These are phyloP conservation scores for Barbatosphaeria neglecta DNA, from an alignment of 495 filamentous ascomycete species.

Conservation along the genomic window DNA sequence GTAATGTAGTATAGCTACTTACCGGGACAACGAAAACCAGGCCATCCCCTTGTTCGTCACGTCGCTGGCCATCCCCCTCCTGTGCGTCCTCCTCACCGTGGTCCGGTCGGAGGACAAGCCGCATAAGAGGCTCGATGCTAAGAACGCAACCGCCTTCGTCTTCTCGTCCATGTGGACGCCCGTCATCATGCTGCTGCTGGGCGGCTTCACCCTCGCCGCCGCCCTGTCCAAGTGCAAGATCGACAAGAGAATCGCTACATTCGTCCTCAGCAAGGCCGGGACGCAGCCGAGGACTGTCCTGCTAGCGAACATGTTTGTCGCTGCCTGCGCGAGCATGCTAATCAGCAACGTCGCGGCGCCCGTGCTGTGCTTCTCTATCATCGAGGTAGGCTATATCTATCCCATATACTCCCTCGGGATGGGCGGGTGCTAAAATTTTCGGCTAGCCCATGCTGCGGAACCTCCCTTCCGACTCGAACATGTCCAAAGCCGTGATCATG, in stretches of 20 bases:
- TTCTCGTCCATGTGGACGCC: conserved; percentile 98
- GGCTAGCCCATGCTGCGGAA: conserved; percentile 83
- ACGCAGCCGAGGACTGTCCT: conserved; percentile 80
- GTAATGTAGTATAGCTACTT: neutral
- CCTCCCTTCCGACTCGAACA: conserved; percentile 74
- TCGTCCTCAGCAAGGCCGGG: conserved; percentile 94
- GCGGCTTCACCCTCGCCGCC: conserved; percentile 91
- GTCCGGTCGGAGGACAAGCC: conserved; percentile 66
- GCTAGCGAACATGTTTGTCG: conserved; percentile 95
- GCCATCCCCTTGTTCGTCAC: conserved; percentile 97
- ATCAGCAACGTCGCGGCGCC: conserved; percentile 97
- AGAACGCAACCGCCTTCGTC: conserved; percentile 65
- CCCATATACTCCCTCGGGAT: no score
- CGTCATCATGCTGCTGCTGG: conserved; percentile 95
- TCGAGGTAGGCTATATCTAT: conserved; percentile 47
- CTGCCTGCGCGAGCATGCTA: conserved; percentile 96
- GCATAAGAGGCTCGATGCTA: conserved; percentile 55
- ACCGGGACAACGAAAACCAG: conserved; percentile 33
- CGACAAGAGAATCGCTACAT: conserved; percentile 90
- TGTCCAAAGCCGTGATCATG: conserved; percentile 90
- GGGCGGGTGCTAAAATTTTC: conserved; percentile 2
- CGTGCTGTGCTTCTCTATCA: conserved; percentile 96
- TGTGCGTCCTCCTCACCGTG: conserved; percentile 76
- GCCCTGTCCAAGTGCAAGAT: conserved; percentile 96
- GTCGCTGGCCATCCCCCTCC: conserved; percentile 83